A percentile compares a stretch with the other conserved stretches of the same genome.
phyloP scores from a whole-genome alignment of 176 grass and related monocot species.

The Oryza brachyantha region DNA sequence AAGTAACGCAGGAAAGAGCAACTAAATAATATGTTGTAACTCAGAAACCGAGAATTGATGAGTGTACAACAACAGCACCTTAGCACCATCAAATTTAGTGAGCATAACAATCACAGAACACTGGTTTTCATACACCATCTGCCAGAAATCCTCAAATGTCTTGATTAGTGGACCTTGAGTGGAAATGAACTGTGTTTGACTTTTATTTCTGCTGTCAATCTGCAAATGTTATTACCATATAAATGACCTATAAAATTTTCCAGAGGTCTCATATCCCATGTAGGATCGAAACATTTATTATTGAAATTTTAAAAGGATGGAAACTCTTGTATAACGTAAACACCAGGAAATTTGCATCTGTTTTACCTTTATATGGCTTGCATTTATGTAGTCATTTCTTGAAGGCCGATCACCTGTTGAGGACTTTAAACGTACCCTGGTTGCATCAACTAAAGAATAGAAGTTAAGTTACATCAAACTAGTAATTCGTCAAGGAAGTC shows the following conservation, averaged over 20 bases:
- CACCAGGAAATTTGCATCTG: neutral
- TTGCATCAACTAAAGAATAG: constrained; percentile 52
- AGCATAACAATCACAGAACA: constrained; percentile 94
- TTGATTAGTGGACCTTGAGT: constrained; percentile 78
- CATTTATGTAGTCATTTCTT: constrained; percentile 78
- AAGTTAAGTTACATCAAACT: constrained; percentile 17
- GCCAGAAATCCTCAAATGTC: constrained; percentile 89
- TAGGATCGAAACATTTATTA: neutral
- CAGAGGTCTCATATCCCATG: neutral
- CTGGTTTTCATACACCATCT: constrained; percentile 79
- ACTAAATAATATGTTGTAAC: neutral
- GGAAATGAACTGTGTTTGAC: constrained; percentile 68
- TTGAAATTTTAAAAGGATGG: neutral
- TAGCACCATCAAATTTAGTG: constrained; percentile 59
- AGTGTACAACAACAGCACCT: constrained; percentile 44
- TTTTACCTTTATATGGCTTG: constrained; percentile 74
- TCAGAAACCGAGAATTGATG: neutral
- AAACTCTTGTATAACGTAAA: neutral
- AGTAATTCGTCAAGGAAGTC: neutral
- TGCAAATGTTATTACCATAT: constrained; percentile 17
- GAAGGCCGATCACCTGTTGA: constrained; percentile 17
- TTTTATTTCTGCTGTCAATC: constrained; percentile 26
- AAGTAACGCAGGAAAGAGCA: neutral
- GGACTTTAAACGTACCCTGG: constrained; percentile 42
- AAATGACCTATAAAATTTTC: neutral